Conservation (phyloP, 2,329 filamentous ascomycete genomes). For the Trichoderma koningiopsis region DNA sequence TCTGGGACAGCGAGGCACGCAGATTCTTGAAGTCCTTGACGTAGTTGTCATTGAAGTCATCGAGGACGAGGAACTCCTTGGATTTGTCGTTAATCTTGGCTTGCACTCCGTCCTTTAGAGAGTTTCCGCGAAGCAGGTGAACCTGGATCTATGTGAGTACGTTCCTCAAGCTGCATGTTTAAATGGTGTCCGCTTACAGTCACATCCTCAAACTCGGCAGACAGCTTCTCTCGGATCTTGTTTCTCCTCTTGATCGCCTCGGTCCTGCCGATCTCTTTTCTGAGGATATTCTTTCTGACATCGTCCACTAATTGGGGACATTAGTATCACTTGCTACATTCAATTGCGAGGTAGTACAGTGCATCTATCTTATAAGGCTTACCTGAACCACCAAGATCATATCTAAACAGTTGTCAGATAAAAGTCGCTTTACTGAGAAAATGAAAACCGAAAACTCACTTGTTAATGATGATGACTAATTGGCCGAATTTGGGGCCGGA, state of each 20-base stretch:
- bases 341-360: neutral
- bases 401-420: neutral
- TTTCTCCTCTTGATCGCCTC: conserved; percentile 21
- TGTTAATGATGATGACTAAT: conserved; percentile 20
- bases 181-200: neutral
- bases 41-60: conserved; percentile 21
- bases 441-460: neutral
- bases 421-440: neutral
- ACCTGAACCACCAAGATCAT: conserved; percentile 21
- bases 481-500: conserved; percentile 18
- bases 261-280: conserved; percentile 19
- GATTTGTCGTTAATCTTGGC: conserved; percentile 18
- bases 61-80: conserved; percentile 15
- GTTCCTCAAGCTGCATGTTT: no score
- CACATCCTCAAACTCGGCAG: conserved; percentile 18
- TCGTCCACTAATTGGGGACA: conserved; percentile 9
- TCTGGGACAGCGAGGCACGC: conserved; percentile 11
- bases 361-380: neutral
- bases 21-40: conserved; percentile 22
- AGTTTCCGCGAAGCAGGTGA: conserved; percentile 19
- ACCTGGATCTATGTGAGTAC: conserved; percentile 8
- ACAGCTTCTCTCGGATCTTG: conserved; percentile 22
- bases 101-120: conserved; percentile 19
- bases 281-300: conserved; percentile 21
- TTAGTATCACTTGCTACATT: neutral